A percentile compares a stretch with the other conserved stretches of the same genome.
Conservation (phyloP, 1,284 basidiomycete genomes). For the Marasmius fiardii region DNA sequence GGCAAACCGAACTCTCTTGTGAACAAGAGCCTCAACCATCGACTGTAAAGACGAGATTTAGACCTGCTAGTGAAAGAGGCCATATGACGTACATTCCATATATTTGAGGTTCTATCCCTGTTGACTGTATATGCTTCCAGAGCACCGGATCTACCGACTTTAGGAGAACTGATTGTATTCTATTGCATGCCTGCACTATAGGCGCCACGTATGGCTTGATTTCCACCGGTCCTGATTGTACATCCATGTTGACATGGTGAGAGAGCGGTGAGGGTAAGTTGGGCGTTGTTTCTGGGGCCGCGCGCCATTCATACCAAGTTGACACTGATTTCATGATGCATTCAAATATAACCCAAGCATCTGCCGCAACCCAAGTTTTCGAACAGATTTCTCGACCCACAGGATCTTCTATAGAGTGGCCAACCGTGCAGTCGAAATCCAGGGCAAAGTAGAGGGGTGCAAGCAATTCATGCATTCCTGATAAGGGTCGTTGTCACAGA, state of each 20-base stretch:
- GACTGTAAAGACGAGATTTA: conserved; percentile 41
- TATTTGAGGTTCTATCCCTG: conserved; percentile 89
- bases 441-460: conserved; percentile 81
- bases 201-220: conserved; percentile 71
- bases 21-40: conserved; percentile 88
- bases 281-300: conserved; percentile 32
- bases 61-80: background rate
- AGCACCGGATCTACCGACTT: conserved; percentile 81
- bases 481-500: background rate
- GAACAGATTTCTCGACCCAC: conserved; percentile 54
- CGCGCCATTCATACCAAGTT: conserved; percentile 89
- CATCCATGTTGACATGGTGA: conserved; percentile 43
- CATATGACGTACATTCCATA: conserved; percentile 80
- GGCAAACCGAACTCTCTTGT: conserved; percentile 81
- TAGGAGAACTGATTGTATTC: conserved; percentile 71
- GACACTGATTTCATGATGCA: conserved; percentile 75
- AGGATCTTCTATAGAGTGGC: conserved; percentile 34
- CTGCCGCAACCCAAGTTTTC: conserved; percentile 70
- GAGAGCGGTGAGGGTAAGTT: conserved; percentile 31
- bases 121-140: conserved; percentile 69
- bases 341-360: conserved; percentile 81
- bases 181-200: conserved; percentile 77
- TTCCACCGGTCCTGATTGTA: conserved; percentile 42
- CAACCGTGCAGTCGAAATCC: conserved; percentile 73
- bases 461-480: conserved; percentile 90